Conservation (phyloP, 352 stramenopile genomes). For the Globisporangium emineosum region DNA sequence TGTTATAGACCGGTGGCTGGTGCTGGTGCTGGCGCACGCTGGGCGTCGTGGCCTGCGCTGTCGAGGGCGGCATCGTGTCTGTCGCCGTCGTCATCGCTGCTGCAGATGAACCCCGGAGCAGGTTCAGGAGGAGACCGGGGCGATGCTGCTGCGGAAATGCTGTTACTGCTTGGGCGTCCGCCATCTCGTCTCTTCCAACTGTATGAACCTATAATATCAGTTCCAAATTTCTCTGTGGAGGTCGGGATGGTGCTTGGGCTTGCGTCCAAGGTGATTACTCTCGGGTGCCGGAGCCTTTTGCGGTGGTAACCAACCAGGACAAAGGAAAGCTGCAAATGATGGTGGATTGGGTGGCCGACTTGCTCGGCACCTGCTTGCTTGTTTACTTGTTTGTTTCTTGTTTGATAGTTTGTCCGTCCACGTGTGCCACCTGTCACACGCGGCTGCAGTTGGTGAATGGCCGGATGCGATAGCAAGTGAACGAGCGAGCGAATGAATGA, state of each 20-base stretch:
- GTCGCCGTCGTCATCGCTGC: background rate
- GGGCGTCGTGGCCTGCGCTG: background rate
- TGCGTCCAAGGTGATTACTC: background rate
- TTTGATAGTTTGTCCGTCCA: background rate
- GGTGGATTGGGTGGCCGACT: background rate
- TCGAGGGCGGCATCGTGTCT: background rate
- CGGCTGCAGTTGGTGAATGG: background rate
- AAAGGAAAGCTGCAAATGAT: background rate
- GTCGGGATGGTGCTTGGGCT: background rate
- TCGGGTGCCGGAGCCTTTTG: background rate
- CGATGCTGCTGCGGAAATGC: background rate
- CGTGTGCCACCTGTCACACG: conserved; percentile 1
- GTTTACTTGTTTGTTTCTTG: background rate
- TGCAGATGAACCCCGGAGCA: background rate
- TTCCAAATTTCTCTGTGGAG: background rate
- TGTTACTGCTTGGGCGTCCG: background rate
- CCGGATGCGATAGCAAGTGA: background rate
- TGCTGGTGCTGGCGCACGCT: background rate
- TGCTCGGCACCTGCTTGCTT: background rate
- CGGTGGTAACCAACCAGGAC: background rate
- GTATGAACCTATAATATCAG: too few species aligned
- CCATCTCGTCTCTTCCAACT: too few species aligned
- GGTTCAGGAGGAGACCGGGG: background rate
- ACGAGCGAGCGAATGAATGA: background rate
- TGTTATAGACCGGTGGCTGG: background rate